Base-by-base conservation (phyloP, 129 eudicot genomes). In the Heracleum sosnowskyi region DNA sequence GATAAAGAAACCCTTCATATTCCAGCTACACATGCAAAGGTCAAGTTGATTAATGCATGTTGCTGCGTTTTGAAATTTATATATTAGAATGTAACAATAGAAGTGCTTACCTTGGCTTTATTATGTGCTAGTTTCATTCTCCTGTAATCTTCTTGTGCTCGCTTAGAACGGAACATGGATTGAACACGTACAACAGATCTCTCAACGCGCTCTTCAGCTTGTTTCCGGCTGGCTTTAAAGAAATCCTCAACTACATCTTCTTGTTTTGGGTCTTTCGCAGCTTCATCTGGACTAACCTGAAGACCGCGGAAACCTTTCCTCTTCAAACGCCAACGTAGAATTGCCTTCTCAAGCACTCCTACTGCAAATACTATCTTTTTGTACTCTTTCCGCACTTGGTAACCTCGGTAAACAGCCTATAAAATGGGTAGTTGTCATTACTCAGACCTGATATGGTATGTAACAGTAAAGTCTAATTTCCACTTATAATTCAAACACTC, bases 181-280 rank as follows among this genome's bases (percentile, higher is more conserved):
- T 96, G 99, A 55, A 96, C 99, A 39, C 89, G 88, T 46, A 92
- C 88, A 69, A 96, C 96, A n/a, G 99, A 91, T 87, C 97, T 92
- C 85, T 96, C 99, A 12, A 96, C 93, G 40, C 99, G 97, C 82
- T 86, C 97, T 77, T 92, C 99, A 24, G 99, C 99, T 81, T 88
- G 97, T 76, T 87, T 86, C 86, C 97, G 85, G 82, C 97, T 92
- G 34, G 97, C 97, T 16, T 80, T 78, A 83, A 87, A 96, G 85
- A 92, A 96, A 60, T 96, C 99, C 74, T 92, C 99, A 35, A 31
- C 85, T 77, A 74, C 81, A 79, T 40, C 80, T 45, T 79, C 96
- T 81, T 72, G 86, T 31, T 77, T 76, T 76, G 81, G 86, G 40
- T 82, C 90, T 69, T 78, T 35, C 15, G 76, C 46, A 45, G 83